These are phyloP conservation scores for Exophiala sp. DNA, from an alignment of 2,329 filamentous ascomycete genomes.

Conservation along the genomic window DNA sequence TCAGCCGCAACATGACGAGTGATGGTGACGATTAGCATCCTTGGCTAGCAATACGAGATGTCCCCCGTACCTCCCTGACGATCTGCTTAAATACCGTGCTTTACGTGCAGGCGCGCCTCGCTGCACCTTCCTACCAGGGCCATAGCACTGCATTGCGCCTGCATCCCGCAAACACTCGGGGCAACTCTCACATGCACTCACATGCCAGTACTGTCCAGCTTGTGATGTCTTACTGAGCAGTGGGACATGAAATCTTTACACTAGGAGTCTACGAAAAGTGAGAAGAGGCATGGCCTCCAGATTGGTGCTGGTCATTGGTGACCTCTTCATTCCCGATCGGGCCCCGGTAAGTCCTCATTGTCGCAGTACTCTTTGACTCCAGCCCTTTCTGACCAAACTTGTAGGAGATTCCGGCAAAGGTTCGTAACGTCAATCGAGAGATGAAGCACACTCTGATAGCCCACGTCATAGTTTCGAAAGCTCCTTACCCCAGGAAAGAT, in stretches of 20 bases:
- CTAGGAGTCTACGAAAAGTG: slow-evolving; percentile 3
- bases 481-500: slow-evolving; percentile 81
- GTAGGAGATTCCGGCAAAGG: slow-evolving; percentile 81
- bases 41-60: no score
- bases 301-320: slow-evolving; percentile 85
- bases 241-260: slow-evolving; percentile 12
- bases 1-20: no score
- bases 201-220: background rate
- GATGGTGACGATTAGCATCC: no score
- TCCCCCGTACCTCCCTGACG: no score
- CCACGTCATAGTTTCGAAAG: slow-evolving; percentile 67
- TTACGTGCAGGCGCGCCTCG: background rate
- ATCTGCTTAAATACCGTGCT: no score
- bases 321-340: slow-evolving; percentile 89
- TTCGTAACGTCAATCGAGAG: slow-evolving; percentile 38
- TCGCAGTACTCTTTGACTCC: slow-evolving; percentile 8
- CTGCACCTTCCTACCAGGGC: background rate
- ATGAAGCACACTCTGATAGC: slow-evolving; percentile 9
- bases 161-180: no score
- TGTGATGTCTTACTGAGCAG: background rate
- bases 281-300: slow-evolving; percentile 66
- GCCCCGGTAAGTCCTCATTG: slow-evolving; percentile 59
- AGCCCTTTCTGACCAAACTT: slow-evolving; percentile 1
- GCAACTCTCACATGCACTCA: background rate
- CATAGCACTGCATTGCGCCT: no score